Percentiles rank a stretch among this genome's conserved stretches.
Conservation (phyloP, 1,139 yeast genomes). For the Nakaseomyces bracarensis region DNA sequence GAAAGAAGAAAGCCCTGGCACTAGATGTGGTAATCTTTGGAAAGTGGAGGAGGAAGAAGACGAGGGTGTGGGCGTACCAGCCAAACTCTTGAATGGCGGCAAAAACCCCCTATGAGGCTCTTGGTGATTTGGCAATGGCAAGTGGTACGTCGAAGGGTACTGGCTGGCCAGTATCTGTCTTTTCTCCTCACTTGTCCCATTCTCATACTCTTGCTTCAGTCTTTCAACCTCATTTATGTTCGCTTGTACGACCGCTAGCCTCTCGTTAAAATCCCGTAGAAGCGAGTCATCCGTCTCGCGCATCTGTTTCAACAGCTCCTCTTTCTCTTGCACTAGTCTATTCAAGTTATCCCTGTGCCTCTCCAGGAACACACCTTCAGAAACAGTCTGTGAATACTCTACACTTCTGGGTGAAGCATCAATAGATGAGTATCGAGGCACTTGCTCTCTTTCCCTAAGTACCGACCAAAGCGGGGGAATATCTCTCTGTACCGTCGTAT, state of each 20-base stretch:
- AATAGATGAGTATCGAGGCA: neutral
- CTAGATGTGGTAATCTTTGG: neutral
- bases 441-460: neutral
- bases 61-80: neutral
- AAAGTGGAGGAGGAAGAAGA: neutral
- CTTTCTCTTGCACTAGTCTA: neutral
- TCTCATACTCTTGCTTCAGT: constrained; percentile 3
- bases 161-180: constrained; percentile 1
- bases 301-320: no score
- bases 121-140: neutral
- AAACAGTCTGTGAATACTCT: neutral
- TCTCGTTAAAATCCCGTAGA: constrained; percentile 1
- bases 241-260: neutral
- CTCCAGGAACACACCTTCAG: neutral
- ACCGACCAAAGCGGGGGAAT: constrained; percentile 4
- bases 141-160: neutral
- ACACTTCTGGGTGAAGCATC: constrained; percentile 1
- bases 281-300: neutral
- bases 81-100: constrained; percentile 4
- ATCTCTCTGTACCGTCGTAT: constrained; percentile 4
- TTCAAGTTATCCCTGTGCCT: neutral
- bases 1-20: neutral
- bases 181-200: neutral
- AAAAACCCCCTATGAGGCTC: neutral
- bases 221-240: neutral